These are phyloP conservation scores for Vigna unguiculata DNA, from an alignment of 306 rosid species.

Conservation along the genomic window DNA sequence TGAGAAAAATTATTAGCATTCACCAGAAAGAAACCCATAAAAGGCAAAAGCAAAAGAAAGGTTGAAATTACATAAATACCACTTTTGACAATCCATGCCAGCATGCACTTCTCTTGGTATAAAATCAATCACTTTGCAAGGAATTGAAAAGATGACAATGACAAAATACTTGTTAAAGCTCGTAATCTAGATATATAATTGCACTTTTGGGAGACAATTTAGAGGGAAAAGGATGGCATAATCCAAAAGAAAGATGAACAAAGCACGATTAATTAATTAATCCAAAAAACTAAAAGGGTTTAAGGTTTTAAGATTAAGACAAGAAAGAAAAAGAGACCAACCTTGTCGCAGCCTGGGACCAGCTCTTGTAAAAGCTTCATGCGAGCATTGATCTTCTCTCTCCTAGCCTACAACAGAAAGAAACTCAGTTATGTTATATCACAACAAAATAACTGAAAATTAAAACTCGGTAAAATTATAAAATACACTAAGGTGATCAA, in stretches of 20 bases:
- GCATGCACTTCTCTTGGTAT: conserved; percentile 57
- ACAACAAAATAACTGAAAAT: neutral
- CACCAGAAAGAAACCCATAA: conserved; percentile 43
- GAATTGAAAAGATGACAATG: conserved; percentile 50
- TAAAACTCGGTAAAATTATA: neutral
- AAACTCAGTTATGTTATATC: conserved; percentile 1
- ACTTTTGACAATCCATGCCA: conserved; percentile 40
- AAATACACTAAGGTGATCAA: conserved; percentile 1
- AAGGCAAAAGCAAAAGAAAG: conserved; percentile 21
- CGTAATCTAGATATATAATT: conserved; percentile 47
- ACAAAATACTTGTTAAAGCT: conserved; percentile 56
- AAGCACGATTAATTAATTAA: conserved; percentile 43
- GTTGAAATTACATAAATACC: conserved; percentile 52
- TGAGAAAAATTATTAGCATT: conserved; percentile 45
- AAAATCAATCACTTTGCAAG: conserved; percentile 56
- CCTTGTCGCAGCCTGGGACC: conserved; percentile 99
- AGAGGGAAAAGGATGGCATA: conserved; percentile 46
- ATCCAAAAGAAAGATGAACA: conserved; percentile 47
- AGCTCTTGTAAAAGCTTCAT: conserved; percentile 96
- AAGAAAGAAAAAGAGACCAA: conserved; percentile 48
- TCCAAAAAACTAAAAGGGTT: conserved; percentile 22
- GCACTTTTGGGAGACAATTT: conserved; percentile 60
- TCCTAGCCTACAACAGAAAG: conserved; percentile 76
- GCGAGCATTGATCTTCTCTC: conserved; percentile 97
- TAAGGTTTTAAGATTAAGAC: conserved; percentile 43